Evolutionary conservation across 1,284 basidiomycete species (phyloP).

Genomic region (Macrocystidia cucumis): DNA sequence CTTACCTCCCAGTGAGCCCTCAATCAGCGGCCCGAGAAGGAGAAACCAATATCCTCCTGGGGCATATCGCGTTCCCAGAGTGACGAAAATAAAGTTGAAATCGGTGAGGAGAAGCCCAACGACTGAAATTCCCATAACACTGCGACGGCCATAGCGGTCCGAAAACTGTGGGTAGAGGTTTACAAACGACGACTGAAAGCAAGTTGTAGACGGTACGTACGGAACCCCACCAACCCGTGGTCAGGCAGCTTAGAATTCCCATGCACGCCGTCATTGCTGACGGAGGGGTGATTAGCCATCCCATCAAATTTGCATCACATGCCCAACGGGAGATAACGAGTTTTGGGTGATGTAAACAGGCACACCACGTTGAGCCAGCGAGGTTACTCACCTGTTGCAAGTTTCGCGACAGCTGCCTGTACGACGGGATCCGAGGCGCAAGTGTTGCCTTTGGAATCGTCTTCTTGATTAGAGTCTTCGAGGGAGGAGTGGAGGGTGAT

Average conservation of each 20-base stretch:
- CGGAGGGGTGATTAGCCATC: constrained; percentile 3
- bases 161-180: constrained; percentile 46
- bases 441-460: constrained; percentile 12
- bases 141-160: constrained; percentile 71
- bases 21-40: constrained; percentile 63
- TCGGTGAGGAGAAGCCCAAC: constrained; percentile 63
- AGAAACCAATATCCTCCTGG: constrained; percentile 84
- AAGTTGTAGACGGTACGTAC: constrained; percentile 28
- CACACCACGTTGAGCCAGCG: constrained; percentile 4
- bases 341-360: too few relatives aligned
- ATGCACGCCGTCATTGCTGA: constrained; percentile 57
- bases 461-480: constrained; percentile 4
- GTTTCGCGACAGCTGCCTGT: constrained; percentile 61
- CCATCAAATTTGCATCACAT: too few relatives aligned
- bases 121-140: constrained; percentile 55
- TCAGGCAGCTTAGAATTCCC: constrained; percentile 68
- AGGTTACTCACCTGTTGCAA: constrained; percentile 47
- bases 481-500: neutral
- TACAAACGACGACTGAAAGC: constrained; percentile 3
- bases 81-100: constrained; percentile 59
- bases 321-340: too few relatives aligned
- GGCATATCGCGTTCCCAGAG: constrained; percentile 46
- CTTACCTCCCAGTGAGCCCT: constrained; percentile 76
- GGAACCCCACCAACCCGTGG: constrained; percentile 82
- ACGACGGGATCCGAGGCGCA: constrained; percentile 72